These are phyloP conservation scores for Evernia prunastri DNA, from an alignment of 495 filamentous ascomycete genomes.

Conservation along the genomic window DNA sequence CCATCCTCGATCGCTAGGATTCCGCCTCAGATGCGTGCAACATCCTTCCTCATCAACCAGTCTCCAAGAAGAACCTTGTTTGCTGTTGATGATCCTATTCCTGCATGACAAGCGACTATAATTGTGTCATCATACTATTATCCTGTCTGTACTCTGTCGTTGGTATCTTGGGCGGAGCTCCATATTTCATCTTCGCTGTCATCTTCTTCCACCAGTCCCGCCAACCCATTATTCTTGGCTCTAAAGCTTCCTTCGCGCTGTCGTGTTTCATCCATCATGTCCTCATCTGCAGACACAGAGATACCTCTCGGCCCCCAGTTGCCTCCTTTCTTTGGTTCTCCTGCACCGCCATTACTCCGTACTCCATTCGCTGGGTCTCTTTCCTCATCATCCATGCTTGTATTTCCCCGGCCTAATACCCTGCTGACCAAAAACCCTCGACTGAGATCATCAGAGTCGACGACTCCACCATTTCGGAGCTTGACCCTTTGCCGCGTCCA, in stretches of 20 bases:
- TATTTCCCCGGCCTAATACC: constrained; percentile 39
- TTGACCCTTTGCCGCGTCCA: constrained; percentile 90
- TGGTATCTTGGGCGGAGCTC: constrained; percentile 2
- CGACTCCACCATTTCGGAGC: constrained; percentile 80
- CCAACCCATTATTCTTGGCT: constrained; percentile 22
- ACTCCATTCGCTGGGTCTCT: constrained; percentile 23
- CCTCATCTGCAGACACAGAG: constrained; percentile 75
- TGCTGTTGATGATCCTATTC: neutral
- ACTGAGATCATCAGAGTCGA: constrained; percentile 85
- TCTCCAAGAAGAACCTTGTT: neutral
- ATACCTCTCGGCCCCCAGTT: constrained; percentile 73
- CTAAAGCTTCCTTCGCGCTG: constrained; percentile 4
- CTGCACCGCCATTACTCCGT: constrained; percentile 22
- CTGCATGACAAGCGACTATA: neutral
- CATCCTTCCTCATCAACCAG: neutral
- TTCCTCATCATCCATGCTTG: constrained; percentile 38
- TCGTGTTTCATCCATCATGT: constrained; percentile 42
- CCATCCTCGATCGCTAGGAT: constrained; percentile 1
- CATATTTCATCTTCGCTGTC: constrained; percentile 18
- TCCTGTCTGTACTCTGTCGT: neutral
- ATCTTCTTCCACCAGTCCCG: constrained; percentile 29
- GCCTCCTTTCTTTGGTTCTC: constrained; percentile 37
- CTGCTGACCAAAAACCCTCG: constrained; percentile 67
- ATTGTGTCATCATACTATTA: neutral
- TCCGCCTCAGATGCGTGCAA: neutral